Base-by-base conservation (phyloP, 805 yeast genomes). In the Saccharomyces kudriavzevii region DNA sequence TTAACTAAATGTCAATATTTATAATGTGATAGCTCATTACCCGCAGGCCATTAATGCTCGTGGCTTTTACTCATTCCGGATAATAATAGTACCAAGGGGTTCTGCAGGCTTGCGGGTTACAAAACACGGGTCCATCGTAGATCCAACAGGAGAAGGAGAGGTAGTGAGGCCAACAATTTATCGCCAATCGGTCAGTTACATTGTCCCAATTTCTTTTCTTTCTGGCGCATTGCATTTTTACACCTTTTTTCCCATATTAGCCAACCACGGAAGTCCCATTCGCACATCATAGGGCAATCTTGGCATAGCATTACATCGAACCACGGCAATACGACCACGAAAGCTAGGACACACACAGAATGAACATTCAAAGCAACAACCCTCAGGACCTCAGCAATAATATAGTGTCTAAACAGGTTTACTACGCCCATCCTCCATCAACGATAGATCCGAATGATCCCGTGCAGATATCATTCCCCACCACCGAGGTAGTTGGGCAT, bases 401-500 rank as follows among this genome's bases (percentile, higher is more conserved):
- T 30, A 50, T 64, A 57, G 70, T 66, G 40, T 63, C 61, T 50
- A 66, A 67, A 58, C 68, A 66, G 58, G 71, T 68, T 24, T 57
- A 57, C 40, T 57, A 58, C 49, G 64, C 62, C 22, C 65, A 60
- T 49, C 52, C 56, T 20, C 29, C 50, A 11, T 25, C 17, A 14
- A 47, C 45, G 29, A 49, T 40, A 28, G 58, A 53, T 29, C 48
- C 47, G 29, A 50, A 54, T 26, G 56, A 55, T 31, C 56, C 56
- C 28, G 51, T 55, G 22, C 43, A 35, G 50, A 79, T 92, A 53
- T 81, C 84, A 49, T 89, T 88, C 72, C 85, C 91, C 17, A 89
- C 85, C 63, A 81, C 88, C 45, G 86, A 88, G 60, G 90, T 91
- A 78, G 94, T 92, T 45, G 99, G 99, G n/a, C 95, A 89, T 70